Conservation (phyloP, 2,329 filamentous ascomycete species). For the Dactylellina haptotyla region DNA sequence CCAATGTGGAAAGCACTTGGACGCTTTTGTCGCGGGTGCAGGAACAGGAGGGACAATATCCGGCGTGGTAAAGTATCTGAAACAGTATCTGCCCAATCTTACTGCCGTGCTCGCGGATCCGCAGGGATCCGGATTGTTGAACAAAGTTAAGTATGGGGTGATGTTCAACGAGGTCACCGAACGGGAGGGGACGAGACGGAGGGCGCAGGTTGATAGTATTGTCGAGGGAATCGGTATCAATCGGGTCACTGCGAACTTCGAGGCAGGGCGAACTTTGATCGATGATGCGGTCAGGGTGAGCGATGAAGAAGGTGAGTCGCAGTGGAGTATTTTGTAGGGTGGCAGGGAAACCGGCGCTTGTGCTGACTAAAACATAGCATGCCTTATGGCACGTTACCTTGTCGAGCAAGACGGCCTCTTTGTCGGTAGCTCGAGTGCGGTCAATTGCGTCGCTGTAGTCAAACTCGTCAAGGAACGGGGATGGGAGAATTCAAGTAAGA, state of each 20-base stretch:
- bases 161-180: slow-evolving; percentile 89
- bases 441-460: slow-evolving; percentile 87
- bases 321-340: slow-evolving; percentile 59
- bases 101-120: slow-evolving; percentile 89
- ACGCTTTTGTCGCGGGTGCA: slow-evolving; percentile 91
- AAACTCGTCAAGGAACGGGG: slow-evolving; percentile 73
- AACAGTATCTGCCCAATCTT: slow-evolving; percentile 73
- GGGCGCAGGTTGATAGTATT: slow-evolving; percentile 92
- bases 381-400: slow-evolving; percentile 88
- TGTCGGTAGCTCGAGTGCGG: slow-evolving; percentile 91
- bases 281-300: slow-evolving; percentile 90
- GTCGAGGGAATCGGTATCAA: slow-evolving; percentile 97
- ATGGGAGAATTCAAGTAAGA: slow-evolving; percentile 68
- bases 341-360: not conserved
- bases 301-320: slow-evolving; percentile 85
- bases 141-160: slow-evolving; percentile 89
- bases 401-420: slow-evolving; percentile 97
- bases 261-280: slow-evolving; percentile 83
- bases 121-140: slow-evolving; percentile 91
- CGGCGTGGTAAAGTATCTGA: slow-evolving; percentile 84
- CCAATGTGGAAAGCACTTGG: slow-evolving; percentile 78
- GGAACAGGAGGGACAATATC: slow-evolving; percentile 94
- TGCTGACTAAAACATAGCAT: slow-evolving; percentile 24
- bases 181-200: slow-evolving; percentile 85
- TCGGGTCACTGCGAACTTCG: slow-evolving; percentile 91